phyloP scores from a whole-genome alignment of 2,329 filamentous ascomycete genomes.

The Pestalotiopsis sp. region DNA sequence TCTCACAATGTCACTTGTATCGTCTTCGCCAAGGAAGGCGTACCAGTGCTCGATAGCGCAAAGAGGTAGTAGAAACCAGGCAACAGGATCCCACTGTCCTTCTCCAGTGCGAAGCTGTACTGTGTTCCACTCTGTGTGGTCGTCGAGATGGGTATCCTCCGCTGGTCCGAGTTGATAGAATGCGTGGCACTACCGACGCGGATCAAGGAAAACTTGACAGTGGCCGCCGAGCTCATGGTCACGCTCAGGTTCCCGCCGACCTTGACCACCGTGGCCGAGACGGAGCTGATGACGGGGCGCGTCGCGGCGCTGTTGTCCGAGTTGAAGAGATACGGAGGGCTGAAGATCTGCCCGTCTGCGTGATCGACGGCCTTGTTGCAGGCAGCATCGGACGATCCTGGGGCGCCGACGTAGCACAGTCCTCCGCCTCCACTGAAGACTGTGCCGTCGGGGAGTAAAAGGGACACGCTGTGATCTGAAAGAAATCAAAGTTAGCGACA shows the following conservation, averaged over 20 bases:
- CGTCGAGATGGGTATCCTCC: slow-evolving; percentile 49
- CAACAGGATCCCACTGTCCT: slow-evolving; percentile 50
- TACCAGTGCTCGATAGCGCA: slow-evolving; percentile 45
- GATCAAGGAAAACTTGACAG: slow-evolving; percentile 44
- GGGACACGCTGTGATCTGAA: slow-evolving; percentile 47
- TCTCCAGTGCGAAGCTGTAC: slow-evolving; percentile 46
- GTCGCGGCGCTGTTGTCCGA: slow-evolving; percentile 39
- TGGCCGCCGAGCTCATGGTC: slow-evolving; percentile 21
- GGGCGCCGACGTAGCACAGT: slow-evolving; percentile 44
- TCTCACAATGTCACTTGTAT: slow-evolving; percentile 29
- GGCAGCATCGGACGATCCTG: slow-evolving; percentile 24
- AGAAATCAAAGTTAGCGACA: not conserved
- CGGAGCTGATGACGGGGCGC: slow-evolving; percentile 44
- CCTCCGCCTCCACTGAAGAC: slow-evolving; percentile 56
- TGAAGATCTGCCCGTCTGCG: slow-evolving; percentile 57
- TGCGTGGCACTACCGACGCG: slow-evolving; percentile 55
- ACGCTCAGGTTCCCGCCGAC: slow-evolving; percentile 36
- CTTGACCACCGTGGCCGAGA: slow-evolving; percentile 30
- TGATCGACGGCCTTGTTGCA: slow-evolving; percentile 50
- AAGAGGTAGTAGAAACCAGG: slow-evolving; percentile 61
- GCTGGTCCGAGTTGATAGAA: slow-evolving; percentile 61
- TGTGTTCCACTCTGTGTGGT: slow-evolving; percentile 26
- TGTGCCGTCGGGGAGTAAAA: slow-evolving; percentile 53
- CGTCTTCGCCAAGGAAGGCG: slow-evolving; percentile 48
- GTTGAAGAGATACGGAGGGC: slow-evolving; percentile 58